These are phyloP conservation scores for Sarocladium kiliense DNA, from an alignment of 2,329 filamentous ascomycete species.

Conservation along the genomic window DNA sequence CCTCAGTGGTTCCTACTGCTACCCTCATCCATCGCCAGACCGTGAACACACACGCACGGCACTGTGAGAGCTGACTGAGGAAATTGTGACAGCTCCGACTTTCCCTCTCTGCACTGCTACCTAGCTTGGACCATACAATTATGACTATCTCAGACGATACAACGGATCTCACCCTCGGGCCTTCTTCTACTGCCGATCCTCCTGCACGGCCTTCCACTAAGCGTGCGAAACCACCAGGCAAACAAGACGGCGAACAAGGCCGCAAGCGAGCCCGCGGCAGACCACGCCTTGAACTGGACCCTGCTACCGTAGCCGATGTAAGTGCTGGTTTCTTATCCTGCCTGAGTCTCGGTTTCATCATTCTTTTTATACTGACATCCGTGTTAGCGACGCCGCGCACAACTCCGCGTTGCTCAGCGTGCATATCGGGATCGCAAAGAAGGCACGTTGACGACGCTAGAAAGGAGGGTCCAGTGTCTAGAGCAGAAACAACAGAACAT, in stretches of 20 bases:
- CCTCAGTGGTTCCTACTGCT: no score
- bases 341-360: neutral
- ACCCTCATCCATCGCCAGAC: no score
- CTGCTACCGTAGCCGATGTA: constrained; percentile 8
- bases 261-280: constrained; percentile 8
- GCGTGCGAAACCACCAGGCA: neutral
- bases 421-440: constrained; percentile 85
- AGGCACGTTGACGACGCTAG: constrained; percentile 67
- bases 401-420: constrained; percentile 81
- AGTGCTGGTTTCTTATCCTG: neutral
- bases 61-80: no score
- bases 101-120: no score
- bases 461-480: constrained; percentile 65
- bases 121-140: no score
- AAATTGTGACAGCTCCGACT: no score
- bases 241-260: neutral
- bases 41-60: no score
- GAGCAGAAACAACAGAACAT: constrained; percentile 67
- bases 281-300: constrained; percentile 8
- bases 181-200: neutral
- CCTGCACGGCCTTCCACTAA: neutral
- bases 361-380: neutral
- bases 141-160: no score
- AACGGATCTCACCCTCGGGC: no score
- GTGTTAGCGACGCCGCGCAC: constrained; percentile 68